Evolutionary conservation across 106 monocot species (phyloP).

Genomic region (Agapanthus africanus): DNA sequence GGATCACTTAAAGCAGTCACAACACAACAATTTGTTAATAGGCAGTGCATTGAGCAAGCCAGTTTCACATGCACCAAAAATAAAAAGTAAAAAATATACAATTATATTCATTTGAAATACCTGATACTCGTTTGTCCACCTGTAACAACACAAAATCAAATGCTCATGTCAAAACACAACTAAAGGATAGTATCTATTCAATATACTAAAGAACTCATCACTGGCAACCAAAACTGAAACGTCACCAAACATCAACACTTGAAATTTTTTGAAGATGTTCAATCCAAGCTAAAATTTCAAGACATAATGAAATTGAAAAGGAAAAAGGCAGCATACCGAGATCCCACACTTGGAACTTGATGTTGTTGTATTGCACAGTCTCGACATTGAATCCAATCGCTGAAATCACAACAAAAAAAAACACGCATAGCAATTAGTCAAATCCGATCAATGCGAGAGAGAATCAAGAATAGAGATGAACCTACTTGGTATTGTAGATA

Average conservation of each 20-base stretch:
- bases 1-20: too few species aligned
- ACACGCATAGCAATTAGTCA: background rate
- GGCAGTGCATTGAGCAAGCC: too few species aligned
- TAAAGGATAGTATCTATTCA: background rate
- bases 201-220: background rate
- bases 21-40: too few species aligned
- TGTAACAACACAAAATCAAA: slow-evolving; percentile 30
- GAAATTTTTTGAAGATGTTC: too few species aligned
- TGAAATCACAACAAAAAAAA: slow-evolving; percentile 20
- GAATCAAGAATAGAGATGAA: background rate
- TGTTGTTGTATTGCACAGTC: slow-evolving; percentile 94
- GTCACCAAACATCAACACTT: too few species aligned
- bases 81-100: too few species aligned
- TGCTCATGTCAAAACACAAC: slow-evolving; percentile 5
- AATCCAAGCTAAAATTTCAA: slow-evolving; percentile 2
- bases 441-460: background rate
- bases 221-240: too few species aligned
- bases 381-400: slow-evolving; percentile 99
- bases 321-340: slow-evolving; percentile 44
- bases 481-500: slow-evolving; percentile 93
- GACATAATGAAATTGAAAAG: background rate
- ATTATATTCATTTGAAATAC: slow-evolving; percentile 29
- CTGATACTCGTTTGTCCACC: slow-evolving; percentile 83
- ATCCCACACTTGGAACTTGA: slow-evolving; percentile 99
- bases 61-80: too few species aligned